Base-by-base conservation (phyloP, 306 rosid species). In the Rosa rugosa region DNA sequence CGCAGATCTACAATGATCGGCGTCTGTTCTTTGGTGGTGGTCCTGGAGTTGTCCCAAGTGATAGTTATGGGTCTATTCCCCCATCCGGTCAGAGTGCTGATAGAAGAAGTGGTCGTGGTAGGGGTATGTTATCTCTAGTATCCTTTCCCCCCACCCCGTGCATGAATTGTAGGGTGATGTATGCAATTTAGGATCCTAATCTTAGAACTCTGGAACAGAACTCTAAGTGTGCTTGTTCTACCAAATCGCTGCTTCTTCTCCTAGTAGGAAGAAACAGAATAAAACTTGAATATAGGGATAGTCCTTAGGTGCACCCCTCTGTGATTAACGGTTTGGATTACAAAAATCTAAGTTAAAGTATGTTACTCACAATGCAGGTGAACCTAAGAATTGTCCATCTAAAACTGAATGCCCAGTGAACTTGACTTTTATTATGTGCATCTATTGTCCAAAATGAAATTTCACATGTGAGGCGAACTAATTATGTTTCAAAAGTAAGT, bases 21-120 rank as follows among this genome's bases (percentile, higher is more conserved):
- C 90, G 98, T 67, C 98, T 96, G 51, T 91, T 90, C 85, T 93
- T 85, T 83, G 98, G 98, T 27, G 93, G 93, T 78, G 97, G 98
- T 60, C 97, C 97, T 78, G 99, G 99, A 73, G 86, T 91, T 82
- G 90, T 86, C 6, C 87, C 93, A 63, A 86, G 83, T 81, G 99
- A 96, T 83, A 84, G 78, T 84, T 91, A 76, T 85, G 93, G 92
- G 41, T 84, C 94, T 75, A 86, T 77, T 81, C 80, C 89, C 60
- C 77, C 90, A 27, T 63, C 97, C 74, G 88, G 87, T 49, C 86
- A 90, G 78, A 82, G 77, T 87, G 78, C 90, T 68, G 99, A 96
- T 47, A 70, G 97, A 79, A 88, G 98, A 85, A 89, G 90, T 60
- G 70, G 75, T 76, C 94, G 99, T 12, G 96, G 99, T 77, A 93